Evolutionary conservation across 345 rosid species (phyloP).

Genomic region (Luvunga scandens): DNA sequence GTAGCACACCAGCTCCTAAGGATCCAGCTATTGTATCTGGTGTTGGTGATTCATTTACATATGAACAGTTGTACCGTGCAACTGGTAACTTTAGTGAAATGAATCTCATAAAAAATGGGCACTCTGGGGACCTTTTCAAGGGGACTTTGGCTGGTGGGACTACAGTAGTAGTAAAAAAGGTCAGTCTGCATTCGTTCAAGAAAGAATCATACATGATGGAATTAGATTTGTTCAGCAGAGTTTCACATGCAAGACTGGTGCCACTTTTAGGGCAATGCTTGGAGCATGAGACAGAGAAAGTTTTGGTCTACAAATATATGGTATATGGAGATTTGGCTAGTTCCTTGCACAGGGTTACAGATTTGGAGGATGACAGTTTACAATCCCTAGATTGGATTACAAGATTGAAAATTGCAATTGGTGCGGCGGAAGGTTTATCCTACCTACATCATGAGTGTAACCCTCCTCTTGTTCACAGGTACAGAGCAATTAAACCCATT

Average conservation of each 20-base stretch:
- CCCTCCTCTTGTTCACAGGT: conserved; percentile 96
- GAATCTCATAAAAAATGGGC: conserved; percentile 77
- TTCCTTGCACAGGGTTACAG: conserved; percentile 55
- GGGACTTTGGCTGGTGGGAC: conserved; percentile 61
- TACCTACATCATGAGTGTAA: conserved; percentile 88
- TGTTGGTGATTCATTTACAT: conserved; percentile 60
- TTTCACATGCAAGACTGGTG: conserved; percentile 66
- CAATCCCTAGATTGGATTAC: conserved; percentile 95
- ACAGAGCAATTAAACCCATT: neutral
- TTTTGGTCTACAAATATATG: conserved; percentile 87
- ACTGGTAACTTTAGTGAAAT: conserved; percentile 58
- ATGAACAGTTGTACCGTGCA: conserved; percentile 56
- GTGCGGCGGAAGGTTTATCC: conserved; percentile 83
- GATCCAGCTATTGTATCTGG: conserved; percentile 43
- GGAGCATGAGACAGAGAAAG: conserved; percentile 62
- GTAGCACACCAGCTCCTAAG: conserved; percentile 34
- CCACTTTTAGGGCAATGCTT: conserved; percentile 83
- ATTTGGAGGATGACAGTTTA: conserved; percentile 53
- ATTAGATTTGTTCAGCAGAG: conserved; percentile 67
- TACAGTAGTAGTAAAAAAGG: conserved; percentile 61
- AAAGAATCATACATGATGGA: conserved; percentile 56
- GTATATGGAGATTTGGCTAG: conserved; percentile 69
- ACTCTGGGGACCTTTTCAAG: conserved; percentile 76
- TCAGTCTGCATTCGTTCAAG: conserved; percentile 44
- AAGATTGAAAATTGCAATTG: conserved; percentile 80